phyloP scores from a whole-genome alignment of 73 alveolate genomes.

The Diophrys sp. region DNA sequence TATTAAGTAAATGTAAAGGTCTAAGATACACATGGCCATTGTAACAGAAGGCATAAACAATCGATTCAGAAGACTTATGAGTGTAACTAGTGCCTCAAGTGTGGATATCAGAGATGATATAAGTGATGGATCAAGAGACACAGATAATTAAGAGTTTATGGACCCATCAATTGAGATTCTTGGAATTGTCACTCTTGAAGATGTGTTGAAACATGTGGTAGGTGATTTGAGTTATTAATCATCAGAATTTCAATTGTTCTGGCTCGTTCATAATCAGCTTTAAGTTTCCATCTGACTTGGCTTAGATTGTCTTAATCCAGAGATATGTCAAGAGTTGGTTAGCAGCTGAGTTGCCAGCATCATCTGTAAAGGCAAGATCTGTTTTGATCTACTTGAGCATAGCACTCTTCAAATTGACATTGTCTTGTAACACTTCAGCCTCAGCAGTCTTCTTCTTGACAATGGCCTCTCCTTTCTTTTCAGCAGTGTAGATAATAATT shows the following conservation, averaged over 20 bases:
- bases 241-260: too few relatives aligned
- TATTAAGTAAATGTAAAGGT: slow-evolving; percentile 37
- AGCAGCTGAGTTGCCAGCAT: slow-evolving; percentile 8
- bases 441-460: not conserved
- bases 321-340: not conserved
- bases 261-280: slow-evolving; percentile 7
- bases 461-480: not conserved
- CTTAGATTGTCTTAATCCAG: slow-evolving; percentile 2
- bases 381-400: not conserved
- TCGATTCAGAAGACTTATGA: not conserved
- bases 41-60: slow-evolving; percentile 18
- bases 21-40: slow-evolving; percentile 63
- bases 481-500: not conserved
- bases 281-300: not conserved
- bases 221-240: too few relatives aligned
- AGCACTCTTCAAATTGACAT: not conserved
- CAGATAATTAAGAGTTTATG: not conserved
- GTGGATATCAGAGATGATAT: not conserved
- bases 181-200: slow-evolving; percentile 46
- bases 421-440: not conserved
- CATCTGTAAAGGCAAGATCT: not conserved
- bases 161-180: not conserved
- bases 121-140: not conserved
- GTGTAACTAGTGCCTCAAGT: not conserved
- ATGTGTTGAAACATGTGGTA: slow-evolving; percentile 3